Conservation (phyloP, 1,139 yeast species). For the Pichia norvegensis region DNA sequence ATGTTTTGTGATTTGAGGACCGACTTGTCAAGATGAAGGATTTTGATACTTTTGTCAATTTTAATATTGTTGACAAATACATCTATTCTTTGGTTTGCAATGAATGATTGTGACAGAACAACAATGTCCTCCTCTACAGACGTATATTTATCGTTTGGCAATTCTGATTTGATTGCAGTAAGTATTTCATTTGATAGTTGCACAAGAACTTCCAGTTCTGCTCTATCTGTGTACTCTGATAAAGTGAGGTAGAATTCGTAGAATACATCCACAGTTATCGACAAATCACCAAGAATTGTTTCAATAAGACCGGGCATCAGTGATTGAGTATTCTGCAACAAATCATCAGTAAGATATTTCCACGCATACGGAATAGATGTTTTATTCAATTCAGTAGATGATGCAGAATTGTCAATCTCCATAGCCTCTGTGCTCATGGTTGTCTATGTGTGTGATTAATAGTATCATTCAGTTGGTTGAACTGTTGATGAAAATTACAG, state of each 20-base stretch:
- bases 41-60: slow-evolving; percentile 34
- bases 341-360: slow-evolving; percentile 20
- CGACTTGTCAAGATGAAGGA: slow-evolving; percentile 26
- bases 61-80: slow-evolving; percentile 35
- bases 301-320: slow-evolving; percentile 13
- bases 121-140: slow-evolving; percentile 30
- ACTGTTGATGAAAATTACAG: background rate
- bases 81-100: slow-evolving; percentile 29
- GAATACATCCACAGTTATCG: slow-evolving; percentile 17
- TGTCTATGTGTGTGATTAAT: background rate
- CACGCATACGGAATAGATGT: slow-evolving; percentile 11
- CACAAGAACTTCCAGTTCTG: background rate
- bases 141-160: slow-evolving; percentile 12
- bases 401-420: background rate
- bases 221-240: slow-evolving; percentile 20
- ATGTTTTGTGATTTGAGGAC: slow-evolving; percentile 27
- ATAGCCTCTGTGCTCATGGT: background rate
- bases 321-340: slow-evolving; percentile 10
- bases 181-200: slow-evolving; percentile 5
- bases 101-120: slow-evolving; percentile 40
- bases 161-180: background rate
- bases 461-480: background rate
- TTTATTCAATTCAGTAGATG: background rate
- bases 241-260: slow-evolving; percentile 24
- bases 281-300: slow-evolving; percentile 10